phyloP scores from a whole-genome alignment of 2,329 filamentous ascomycete genomes.

The Davidsoniella eucalypti region DNA sequence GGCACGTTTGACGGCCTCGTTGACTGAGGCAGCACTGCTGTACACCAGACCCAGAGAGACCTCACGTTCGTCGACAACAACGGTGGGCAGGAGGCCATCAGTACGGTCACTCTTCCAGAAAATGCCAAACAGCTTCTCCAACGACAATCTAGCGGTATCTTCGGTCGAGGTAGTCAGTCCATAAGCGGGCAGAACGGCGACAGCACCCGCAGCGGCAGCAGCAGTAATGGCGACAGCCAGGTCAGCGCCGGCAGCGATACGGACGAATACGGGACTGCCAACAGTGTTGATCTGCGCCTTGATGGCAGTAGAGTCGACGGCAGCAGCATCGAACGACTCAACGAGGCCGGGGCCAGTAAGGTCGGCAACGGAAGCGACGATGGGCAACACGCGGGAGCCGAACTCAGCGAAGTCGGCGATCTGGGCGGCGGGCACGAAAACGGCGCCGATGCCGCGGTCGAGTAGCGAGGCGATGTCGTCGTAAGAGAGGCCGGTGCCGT shows the following conservation, averaged over 20 bases:
- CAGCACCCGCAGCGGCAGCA: conserved; percentile 34
- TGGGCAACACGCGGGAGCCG: conserved; percentile 38
- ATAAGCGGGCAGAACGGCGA: conserved; percentile 60
- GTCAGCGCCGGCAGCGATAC: conserved; percentile 28
- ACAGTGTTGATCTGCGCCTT: conserved; percentile 28
- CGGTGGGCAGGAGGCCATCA: conserved; percentile 74
- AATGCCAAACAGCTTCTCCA: conserved; percentile 54
- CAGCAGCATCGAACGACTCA: conserved; percentile 32
- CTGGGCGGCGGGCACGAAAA: conserved; percentile 62
- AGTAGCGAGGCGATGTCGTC: conserved; percentile 61
- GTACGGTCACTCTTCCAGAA: conserved; percentile 66
- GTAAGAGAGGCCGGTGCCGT: conserved; percentile 53
- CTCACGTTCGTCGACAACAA: conserved; percentile 79
- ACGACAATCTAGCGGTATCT: conserved; percentile 43
- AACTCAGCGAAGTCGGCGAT: conserved; percentile 41
- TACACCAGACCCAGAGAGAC: conserved; percentile 80
- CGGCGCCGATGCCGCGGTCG: conserved; percentile 68
- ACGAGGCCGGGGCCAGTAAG: conserved; percentile 36
- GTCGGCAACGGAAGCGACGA: conserved; percentile 29
- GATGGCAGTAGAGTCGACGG: conserved; percentile 26
- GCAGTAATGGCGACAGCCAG: conserved; percentile 24
- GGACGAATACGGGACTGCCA: conserved; percentile 34
- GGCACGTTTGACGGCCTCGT: conserved; percentile 64
- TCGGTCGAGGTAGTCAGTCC: conserved; percentile 52
- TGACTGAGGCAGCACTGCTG: conserved; percentile 79